A percentile compares a stretch with the other conserved stretches of the same genome.
These are phyloP conservation scores for Wickerhamiella spandovensis DNA, from an alignment of 805 yeast species.

Conservation along the genomic window DNA sequence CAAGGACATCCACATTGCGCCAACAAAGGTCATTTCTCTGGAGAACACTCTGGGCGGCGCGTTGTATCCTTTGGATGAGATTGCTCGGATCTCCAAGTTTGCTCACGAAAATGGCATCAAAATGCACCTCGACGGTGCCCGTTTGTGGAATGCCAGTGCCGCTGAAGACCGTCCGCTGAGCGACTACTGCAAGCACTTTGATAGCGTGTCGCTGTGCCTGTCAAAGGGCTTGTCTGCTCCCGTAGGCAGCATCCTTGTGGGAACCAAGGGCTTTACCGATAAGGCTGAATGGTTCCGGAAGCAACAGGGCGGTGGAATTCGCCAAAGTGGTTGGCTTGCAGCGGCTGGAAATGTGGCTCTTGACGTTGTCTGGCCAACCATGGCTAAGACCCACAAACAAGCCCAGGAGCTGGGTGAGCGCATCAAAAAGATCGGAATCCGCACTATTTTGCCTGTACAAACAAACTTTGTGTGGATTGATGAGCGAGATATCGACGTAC, in stretches of 20 bases:
- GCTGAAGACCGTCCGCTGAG: slow-evolving; percentile 54
- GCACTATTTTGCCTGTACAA: slow-evolving; percentile 60
- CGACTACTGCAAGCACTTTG: slow-evolving; percentile 57
- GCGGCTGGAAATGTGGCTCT: slow-evolving; percentile 72
- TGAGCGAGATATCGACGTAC: slow-evolving; percentile 43
- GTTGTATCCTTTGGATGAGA: slow-evolving; percentile 66
- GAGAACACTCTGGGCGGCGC: slow-evolving; percentile 86
- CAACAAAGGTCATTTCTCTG: slow-evolving; percentile 69
- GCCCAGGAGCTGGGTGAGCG: slow-evolving; percentile 36
- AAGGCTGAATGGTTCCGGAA: slow-evolving; percentile 78
- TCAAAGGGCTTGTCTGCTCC: slow-evolving; percentile 92
- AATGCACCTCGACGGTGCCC: slow-evolving; percentile 89
- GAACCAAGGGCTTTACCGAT: slow-evolving; percentile 41
- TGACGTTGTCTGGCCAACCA: slow-evolving; percentile 53
- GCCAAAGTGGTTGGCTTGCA: slow-evolving; percentile 75
- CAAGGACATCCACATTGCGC: slow-evolving; percentile 79
- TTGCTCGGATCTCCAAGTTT: slow-evolving; percentile 55
- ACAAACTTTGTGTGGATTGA: slow-evolving; percentile 81
- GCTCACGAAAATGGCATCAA: slow-evolving; percentile 45
- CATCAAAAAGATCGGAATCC: slow-evolving; percentile 31
- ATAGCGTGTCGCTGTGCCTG: slow-evolving; percentile 78
- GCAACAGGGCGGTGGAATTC: slow-evolving; percentile 86
- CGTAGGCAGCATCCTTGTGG: slow-evolving; percentile 78
- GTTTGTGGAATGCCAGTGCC: slow-evolving; percentile 81
- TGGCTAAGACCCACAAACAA: slow-evolving; percentile 36